Evolutionary conservation across 2,329 filamentous ascomycete species (phyloP).

Genomic region (Lecanicillium sp.): DNA sequence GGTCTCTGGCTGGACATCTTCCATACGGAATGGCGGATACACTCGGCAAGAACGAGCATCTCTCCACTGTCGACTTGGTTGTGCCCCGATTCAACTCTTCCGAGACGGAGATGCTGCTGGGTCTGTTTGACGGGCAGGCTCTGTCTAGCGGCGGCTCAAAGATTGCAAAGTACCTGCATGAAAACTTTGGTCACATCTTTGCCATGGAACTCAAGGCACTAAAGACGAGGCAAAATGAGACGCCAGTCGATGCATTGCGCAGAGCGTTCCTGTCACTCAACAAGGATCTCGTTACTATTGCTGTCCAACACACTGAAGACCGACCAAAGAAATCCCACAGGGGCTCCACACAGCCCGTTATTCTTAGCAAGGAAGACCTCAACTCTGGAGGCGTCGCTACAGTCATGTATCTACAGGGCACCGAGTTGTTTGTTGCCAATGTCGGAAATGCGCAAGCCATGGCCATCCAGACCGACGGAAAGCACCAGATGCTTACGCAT

Average conservation of each 20-base stretch:
- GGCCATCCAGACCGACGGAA: slow-evolving; percentile 81
- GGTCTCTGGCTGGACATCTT: slow-evolving; percentile 83
- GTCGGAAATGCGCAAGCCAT: slow-evolving; percentile 95
- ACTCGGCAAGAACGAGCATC: slow-evolving; percentile 82
- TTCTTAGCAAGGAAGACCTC: slow-evolving; percentile 82
- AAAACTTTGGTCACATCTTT: slow-evolving; percentile 86
- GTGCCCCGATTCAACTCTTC: slow-evolving; percentile 85
- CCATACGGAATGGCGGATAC: slow-evolving; percentile 98
- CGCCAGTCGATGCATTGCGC: slow-evolving; percentile 72
- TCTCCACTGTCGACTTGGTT: slow-evolving; percentile 93
- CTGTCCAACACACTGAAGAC: slow-evolving; percentile 72
- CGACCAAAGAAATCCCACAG: slow-evolving; percentile 59
- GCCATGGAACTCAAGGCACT: slow-evolving; percentile 70
- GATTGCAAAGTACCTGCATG: slow-evolving; percentile 92
- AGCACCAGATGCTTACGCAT: slow-evolving; percentile 72
- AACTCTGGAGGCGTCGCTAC: slow-evolving; percentile 88
- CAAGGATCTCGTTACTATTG: slow-evolving; percentile 84
- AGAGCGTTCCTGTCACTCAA: slow-evolving; percentile 84
- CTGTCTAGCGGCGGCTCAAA: slow-evolving; percentile 84
- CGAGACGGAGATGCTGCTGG: slow-evolving; percentile 82
- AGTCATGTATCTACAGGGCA: slow-evolving; percentile 79
- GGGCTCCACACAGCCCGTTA: slow-evolving; percentile 61
- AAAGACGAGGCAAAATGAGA: slow-evolving; percentile 60
- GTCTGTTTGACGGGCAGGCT: slow-evolving; percentile 94
- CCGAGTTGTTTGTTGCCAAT: slow-evolving; percentile 89